Evolutionary conservation across 2,329 filamentous ascomycete genomes (phyloP), one percentile per base, ranked within the genome.

Genomic region (Macrophomina phaseolina): DNA sequence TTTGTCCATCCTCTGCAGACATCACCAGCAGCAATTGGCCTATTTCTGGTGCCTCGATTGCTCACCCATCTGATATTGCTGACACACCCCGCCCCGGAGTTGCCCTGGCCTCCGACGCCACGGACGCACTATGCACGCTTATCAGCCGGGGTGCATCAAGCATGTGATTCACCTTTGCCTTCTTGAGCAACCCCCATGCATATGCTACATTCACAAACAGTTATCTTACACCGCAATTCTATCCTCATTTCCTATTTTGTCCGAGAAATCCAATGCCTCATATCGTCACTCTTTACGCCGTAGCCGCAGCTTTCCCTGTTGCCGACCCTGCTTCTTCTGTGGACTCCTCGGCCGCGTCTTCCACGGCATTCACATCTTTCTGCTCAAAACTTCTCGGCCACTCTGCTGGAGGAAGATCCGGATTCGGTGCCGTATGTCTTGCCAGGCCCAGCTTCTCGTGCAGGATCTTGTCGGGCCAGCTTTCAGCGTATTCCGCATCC

Each of bases 401-500:
- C 8, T 32, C 2, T 5, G 6, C 8, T 4, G 52, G 52, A 5
- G 52, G 16, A 6, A 8, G 5, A 23, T 38, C 34, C 12, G 65
- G 49, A 23, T 36, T 8, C 11, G 64, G 64, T 18, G 64, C 36
- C 4, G 30, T 36, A 18, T 66, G 65, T 32, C 55, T 61, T 23
- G 58, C n/a, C 23, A 23, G n/a, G n/a, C 66, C 68, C 45, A 71
- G 65, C 18, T 1, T 8, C 9, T 67, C 67, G 42, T 73, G 72
- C 53, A 45, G 38, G n/a, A 73, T 67, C 16, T 56, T 58, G 16
- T 61, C 36, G 7, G 70, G 72, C 72, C 72, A 73, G 3, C 38
- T 36, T 32, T 53, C 32, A 23, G 67, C 71, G 34, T 74, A 75
- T 23, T 76, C 67, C 12, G 73, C 74, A 63, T 80, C 77, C 28